Evolutionary conservation across 169 alveolate species (phyloP).

Genomic region (Theileria equi): DNA sequence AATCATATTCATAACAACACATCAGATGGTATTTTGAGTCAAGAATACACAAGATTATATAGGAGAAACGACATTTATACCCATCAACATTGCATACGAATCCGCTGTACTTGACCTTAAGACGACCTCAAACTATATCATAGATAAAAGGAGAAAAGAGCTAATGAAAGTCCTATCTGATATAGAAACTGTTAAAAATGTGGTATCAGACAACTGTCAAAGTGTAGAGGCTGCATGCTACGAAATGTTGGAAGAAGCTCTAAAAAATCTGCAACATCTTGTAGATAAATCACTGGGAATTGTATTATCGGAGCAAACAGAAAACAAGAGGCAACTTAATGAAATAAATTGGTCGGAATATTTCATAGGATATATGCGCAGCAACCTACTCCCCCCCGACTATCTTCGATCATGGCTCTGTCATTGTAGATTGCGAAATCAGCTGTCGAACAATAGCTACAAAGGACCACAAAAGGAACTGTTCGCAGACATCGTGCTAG

Average conservation of each 20-base stretch:
- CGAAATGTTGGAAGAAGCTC: slow-evolving; percentile 45
- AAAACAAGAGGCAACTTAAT: slow-evolving; percentile 49
- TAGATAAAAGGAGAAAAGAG: slow-evolving; percentile 21
- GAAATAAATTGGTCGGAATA: slow-evolving; percentile 56
- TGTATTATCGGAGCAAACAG: slow-evolving; percentile 48
- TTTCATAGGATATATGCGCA: slow-evolving; percentile 49
- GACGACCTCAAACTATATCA: slow-evolving; percentile 16
- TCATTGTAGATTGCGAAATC: slow-evolving; percentile 67
- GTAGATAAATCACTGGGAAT: slow-evolving; percentile 37
- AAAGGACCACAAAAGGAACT: slow-evolving; percentile 36
- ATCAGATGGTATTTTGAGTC: neutral
- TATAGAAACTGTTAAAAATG: slow-evolving; percentile 3
- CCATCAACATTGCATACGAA: slow-evolving; percentile 62
- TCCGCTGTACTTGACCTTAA: slow-evolving; percentile 52
- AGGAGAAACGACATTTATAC: slow-evolving; percentile 36
- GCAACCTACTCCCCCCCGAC: slow-evolving; percentile 61
- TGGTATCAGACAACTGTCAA: slow-evolving; percentile 44
- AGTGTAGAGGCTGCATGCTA: slow-evolving; percentile 56
- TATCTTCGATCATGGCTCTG: slow-evolving; percentile 65
- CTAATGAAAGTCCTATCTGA: slow-evolving; percentile 10
- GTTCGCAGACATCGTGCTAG: slow-evolving; percentile 49
- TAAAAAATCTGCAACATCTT: slow-evolving; percentile 20
- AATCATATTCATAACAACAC: slow-evolving; percentile 70
- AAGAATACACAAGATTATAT: neutral
- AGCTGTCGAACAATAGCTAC: slow-evolving; percentile 18